A percentile compares a stretch with the other conserved stretches of the same genome.
Conservation (phyloP, 108 stramenopile genomes). For the Thalassiosira profunda region DNA sequence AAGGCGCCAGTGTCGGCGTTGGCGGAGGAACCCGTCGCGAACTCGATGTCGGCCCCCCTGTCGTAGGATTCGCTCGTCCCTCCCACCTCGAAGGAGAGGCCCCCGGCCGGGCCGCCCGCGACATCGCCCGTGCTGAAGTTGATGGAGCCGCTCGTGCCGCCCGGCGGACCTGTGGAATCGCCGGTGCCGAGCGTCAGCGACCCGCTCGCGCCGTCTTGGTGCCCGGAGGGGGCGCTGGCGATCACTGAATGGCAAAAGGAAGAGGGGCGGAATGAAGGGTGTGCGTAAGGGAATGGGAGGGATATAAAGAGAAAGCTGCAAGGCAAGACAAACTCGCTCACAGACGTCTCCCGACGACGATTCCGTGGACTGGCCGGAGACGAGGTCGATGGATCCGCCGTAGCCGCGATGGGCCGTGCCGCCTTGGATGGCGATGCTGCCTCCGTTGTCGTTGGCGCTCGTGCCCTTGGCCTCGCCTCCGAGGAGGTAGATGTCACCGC, state of each 20-base stretch:
- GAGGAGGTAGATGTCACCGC: conserved; percentile 54
- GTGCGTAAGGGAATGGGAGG: not conserved
- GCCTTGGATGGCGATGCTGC: conserved; percentile 17
- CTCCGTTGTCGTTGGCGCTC: conserved; percentile 52
- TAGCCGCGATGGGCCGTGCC: conserved; percentile 24
- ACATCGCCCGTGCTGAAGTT: conserved; percentile 12
- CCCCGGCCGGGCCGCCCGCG: conserved; percentile 6
- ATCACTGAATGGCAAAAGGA: not conserved
- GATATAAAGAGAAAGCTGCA: not conserved
- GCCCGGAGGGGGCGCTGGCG: conserved; percentile 3
- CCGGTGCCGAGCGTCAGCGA: conserved; percentile 24
- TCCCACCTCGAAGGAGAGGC: conserved; percentile 2
- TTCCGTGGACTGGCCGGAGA: conserved; percentile 23
- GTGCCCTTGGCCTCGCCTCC: conserved; percentile 61
- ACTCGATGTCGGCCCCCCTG: not conserved
- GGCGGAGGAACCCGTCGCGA: not conserved
- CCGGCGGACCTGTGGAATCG: conserved; percentile 1
- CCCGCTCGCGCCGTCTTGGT: conserved; percentile 10
- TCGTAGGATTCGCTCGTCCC: not conserved
- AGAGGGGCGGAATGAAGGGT: no score
- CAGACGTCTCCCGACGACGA: conserved; percentile 24
- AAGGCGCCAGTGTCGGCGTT: conserved; percentile 5
- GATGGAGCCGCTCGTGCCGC: conserved; percentile 14
- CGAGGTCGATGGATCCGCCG: conserved; percentile 27
- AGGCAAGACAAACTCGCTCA: not conserved